phyloP scores from a whole-genome alignment of 345 rosid species.

The Euphorbia tirucalli region DNA sequence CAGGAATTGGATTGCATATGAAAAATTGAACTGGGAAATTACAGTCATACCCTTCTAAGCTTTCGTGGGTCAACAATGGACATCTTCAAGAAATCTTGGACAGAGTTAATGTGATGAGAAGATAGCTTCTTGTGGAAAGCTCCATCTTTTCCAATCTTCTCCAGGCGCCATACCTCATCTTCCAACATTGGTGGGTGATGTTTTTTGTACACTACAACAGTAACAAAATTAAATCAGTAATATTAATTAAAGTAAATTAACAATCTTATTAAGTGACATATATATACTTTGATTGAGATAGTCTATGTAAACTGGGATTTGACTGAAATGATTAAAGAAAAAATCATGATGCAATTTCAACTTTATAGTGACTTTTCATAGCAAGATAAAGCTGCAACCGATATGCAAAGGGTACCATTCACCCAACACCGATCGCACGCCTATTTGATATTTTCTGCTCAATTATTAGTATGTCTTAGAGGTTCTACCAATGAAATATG shows the following conservation, averaged over 20 bases:
- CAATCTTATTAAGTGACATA: no score
- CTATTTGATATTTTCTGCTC: no score
- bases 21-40: background rate
- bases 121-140: slow-evolving; percentile 75
- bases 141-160: slow-evolving; percentile 87
- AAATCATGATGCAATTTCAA: background rate
- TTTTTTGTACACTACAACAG: slow-evolving; percentile 86
- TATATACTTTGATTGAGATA: background rate
- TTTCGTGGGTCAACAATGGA: slow-evolving; percentile 44
- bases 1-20: background rate
- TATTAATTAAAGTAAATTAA: no score
- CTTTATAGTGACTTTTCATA: background rate
- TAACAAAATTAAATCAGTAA: no score
- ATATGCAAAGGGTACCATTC: background rate
- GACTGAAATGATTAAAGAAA: no score
- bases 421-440: background rate
- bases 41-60: slow-evolving; percentile 48
- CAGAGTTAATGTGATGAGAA: slow-evolving; percentile 38
- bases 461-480: no score
- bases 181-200: slow-evolving; percentile 76
- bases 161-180: slow-evolving; percentile 88
- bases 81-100: slow-evolving; percentile 77
- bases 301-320: no score
- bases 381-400: background rate
- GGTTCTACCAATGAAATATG: background rate